phyloP scores from a whole-genome alignment of 805 yeast genomes.

The Priceomyces fermenticarens region DNA sequence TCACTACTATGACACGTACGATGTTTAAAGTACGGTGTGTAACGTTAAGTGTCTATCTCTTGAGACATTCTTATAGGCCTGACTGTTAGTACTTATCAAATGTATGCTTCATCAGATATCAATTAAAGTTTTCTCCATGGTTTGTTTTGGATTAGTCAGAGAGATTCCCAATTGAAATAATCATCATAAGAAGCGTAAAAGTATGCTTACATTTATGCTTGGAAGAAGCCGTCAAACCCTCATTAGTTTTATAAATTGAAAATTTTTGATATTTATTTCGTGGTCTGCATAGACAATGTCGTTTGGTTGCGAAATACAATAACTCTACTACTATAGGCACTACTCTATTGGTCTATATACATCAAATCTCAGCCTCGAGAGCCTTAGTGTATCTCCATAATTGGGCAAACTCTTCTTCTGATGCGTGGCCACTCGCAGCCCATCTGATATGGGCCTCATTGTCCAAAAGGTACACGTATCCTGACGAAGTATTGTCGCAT shows the following conservation, averaged over 20 bases:
- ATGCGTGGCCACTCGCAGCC: conserved; percentile 85
- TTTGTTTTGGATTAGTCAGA: conserved; percentile 28
- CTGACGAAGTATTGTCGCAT: conserved; percentile 75
- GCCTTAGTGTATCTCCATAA: conserved; percentile 68
- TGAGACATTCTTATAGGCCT: too few species aligned
- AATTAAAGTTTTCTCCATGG: conserved; percentile 23
- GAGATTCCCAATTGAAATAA: conserved; percentile 35
- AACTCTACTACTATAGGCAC: too few species aligned
- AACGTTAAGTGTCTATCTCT: too few species aligned
- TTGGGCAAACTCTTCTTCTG: conserved; percentile 57
- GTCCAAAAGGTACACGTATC: conserved; percentile 80
- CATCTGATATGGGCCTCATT: conserved; percentile 73
- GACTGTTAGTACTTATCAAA: too few species aligned
- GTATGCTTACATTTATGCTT: not conserved
- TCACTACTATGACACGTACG: too few species aligned
- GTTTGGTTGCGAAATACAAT: too few species aligned
- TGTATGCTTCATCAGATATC: conserved; percentile 11
- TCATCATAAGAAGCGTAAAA: conserved; percentile 17
- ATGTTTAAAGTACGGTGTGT: too few species aligned
- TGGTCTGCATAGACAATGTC: too few species aligned
- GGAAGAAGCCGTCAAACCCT: too few species aligned
- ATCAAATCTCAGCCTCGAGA: conserved; percentile 44
- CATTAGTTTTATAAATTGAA: too few species aligned
- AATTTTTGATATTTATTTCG: too few species aligned
- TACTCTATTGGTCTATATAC: too few species aligned